phyloP scores from a whole-genome alignment of 2,329 filamentous ascomycete species.

The Alternaria panax region DNA sequence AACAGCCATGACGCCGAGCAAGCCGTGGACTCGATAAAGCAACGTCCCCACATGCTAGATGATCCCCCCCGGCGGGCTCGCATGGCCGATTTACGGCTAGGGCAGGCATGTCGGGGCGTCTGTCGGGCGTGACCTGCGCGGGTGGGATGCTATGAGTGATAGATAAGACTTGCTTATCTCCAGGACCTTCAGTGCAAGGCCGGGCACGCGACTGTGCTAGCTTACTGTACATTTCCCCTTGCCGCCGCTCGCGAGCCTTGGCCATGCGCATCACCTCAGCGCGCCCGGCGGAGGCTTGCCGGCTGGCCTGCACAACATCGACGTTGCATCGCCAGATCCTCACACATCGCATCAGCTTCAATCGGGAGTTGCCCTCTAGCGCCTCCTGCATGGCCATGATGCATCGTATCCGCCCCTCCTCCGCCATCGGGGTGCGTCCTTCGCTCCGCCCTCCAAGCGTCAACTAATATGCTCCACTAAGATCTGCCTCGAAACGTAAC shows the following conservation, averaged over 20 bases:
- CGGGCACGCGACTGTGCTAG: conserved; percentile 12
- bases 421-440: conserved; percentile 28
- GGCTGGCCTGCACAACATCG: conserved; percentile 3
- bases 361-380: not conserved
- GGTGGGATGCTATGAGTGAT: conserved; percentile 23
- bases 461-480: conserved; percentile 36
- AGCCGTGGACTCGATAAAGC: conserved; percentile 15
- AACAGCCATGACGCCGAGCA: conserved; percentile 27
- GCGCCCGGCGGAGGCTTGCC: not conserved
- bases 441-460: conserved; percentile 8
- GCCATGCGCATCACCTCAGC: conserved; percentile 12
- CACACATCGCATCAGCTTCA: not conserved
- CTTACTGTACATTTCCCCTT: conserved; percentile 8
- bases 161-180: conserved; percentile 30
- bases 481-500: conserved; percentile 31
- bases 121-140: conserved; percentile 26
- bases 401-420: conserved; percentile 13
- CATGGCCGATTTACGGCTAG: conserved; percentile 34
- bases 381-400: not conserved
- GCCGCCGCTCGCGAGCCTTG: conserved; percentile 36
- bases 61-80: conserved; percentile 32
- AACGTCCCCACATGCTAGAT: conserved; percentile 22
- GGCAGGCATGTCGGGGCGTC: conserved; percentile 18
- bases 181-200: too few relatives aligned
- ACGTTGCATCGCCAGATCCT: conserved; percentile 2